Percentiles rank a stretch among this genome's conserved stretches.
These are phyloP conservation scores for Fusarium sp. DNA, from an alignment of 2,329 filamentous ascomycete genomes.

Conservation along the genomic window DNA sequence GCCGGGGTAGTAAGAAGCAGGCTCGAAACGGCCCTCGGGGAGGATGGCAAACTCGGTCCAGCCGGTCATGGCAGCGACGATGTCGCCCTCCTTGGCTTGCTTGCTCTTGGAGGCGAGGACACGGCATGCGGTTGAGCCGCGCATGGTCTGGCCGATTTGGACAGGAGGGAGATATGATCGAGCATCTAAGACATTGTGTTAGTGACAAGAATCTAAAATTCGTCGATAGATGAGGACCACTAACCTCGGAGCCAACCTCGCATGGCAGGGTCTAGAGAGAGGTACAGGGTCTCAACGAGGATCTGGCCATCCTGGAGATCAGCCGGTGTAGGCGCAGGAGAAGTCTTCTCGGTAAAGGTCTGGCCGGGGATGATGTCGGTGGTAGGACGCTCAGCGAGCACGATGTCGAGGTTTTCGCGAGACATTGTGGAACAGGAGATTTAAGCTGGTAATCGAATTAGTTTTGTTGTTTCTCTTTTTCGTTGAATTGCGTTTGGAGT, in stretches of 20 bases:
- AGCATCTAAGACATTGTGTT: slow-evolving; percentile 50
- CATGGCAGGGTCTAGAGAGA: slow-evolving; percentile 82
- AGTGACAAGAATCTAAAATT: neutral
- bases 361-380: slow-evolving; percentile 71
- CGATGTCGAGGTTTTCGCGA: slow-evolving; percentile 62
- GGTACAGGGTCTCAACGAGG: slow-evolving; percentile 71
- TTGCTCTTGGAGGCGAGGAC: slow-evolving; percentile 71
- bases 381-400: slow-evolving; percentile 73
- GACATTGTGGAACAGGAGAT: slow-evolving; percentile 52
- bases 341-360: slow-evolving; percentile 70
- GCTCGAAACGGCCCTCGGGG: slow-evolving; percentile 62
- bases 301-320: slow-evolving; percentile 74
- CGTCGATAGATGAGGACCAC: neutral
- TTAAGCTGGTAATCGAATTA: neutral
- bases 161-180: slow-evolving; percentile 77
- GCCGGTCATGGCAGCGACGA: slow-evolving; percentile 67
- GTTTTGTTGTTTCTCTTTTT: neutral
- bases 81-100: slow-evolving; percentile 67
- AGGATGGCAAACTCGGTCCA: slow-evolving; percentile 77
- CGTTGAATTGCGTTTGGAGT: neutral
- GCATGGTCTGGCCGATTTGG: slow-evolving; percentile 76
- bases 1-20: slow-evolving; percentile 56
- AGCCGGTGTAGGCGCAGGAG: slow-evolving; percentile 63
- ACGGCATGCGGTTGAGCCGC: slow-evolving; percentile 70
- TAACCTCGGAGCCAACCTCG: slow-evolving; percentile 75